Conservation (phyloP, 2,329 filamentous ascomycete species). For the Pseudocercospora macadamiae region DNA sequence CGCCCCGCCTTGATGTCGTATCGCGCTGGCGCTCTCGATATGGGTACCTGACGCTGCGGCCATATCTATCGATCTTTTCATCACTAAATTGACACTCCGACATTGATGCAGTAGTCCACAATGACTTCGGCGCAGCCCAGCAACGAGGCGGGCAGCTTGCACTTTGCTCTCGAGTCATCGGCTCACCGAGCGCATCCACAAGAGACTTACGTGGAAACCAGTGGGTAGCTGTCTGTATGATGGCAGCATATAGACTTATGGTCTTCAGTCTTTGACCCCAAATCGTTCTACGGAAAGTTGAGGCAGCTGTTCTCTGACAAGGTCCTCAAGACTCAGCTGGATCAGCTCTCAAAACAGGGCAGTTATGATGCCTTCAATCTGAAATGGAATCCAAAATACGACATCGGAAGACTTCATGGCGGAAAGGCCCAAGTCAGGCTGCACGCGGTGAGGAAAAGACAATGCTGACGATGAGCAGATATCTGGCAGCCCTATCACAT, state of each 20-base stretch:
- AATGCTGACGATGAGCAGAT: conserved; percentile 3
- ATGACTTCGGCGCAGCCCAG: background rate
- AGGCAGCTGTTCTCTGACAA: background rate
- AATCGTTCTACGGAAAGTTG: conserved; percentile 8
- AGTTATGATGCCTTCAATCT: conserved; percentile 11
- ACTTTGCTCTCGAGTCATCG: background rate
- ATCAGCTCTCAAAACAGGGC: conserved; percentile 7
- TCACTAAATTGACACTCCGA: background rate
- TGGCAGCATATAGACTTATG: background rate
- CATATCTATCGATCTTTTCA: background rate
- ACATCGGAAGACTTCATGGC: conserved; percentile 8
- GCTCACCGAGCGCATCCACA: conserved; percentile 6
- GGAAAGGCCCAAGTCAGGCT: background rate
- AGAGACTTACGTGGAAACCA: conserved; percentile 8
- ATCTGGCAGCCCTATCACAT: background rate
- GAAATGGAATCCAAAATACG: conserved; percentile 11
- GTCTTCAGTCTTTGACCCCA: background rate
- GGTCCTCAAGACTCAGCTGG: conserved; percentile 11
- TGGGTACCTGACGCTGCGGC: background rate
- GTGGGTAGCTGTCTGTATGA: background rate
- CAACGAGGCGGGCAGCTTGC: background rate
- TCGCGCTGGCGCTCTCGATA: background rate
- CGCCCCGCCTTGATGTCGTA: background rate
- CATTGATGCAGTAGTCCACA: background rate
- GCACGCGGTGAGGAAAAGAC: background rate